A percentile compares a stretch with the other conserved stretches of the same genome.
These are phyloP conservation scores for Tolypocladium capitatum DNA, from an alignment of 2,329 filamentous ascomycete species.

Conservation along the genomic window DNA sequence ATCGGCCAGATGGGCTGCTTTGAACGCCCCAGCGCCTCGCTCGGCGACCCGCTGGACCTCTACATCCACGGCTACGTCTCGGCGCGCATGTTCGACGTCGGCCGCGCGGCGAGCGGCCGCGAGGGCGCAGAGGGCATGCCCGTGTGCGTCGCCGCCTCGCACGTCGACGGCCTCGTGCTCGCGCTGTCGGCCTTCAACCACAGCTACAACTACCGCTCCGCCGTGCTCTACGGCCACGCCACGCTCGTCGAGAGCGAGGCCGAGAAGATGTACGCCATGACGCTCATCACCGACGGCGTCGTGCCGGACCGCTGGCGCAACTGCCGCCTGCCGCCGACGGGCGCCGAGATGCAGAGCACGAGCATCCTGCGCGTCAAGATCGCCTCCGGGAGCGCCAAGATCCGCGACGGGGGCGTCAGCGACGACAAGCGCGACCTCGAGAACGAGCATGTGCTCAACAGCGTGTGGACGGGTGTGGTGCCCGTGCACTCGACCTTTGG, in stretches of 20 bases:
- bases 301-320: conserved; percentile 56
- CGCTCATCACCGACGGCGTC: conserved; percentile 63
- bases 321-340: conserved; percentile 56
- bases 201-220: conserved; percentile 78
- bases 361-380: conserved; percentile 58
- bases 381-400: conserved; percentile 61
- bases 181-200: conserved; percentile 68
- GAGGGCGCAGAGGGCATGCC: conserved; percentile 48
- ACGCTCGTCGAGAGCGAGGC: conserved; percentile 48
- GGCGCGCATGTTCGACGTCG: conserved; percentile 59
- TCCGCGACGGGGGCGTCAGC: conserved; percentile 49
- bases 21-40: conserved; percentile 41
- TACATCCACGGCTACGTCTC: conserved; percentile 82
- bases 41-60: conserved; percentile 54
- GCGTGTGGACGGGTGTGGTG: conserved; percentile 43
- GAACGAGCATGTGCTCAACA: conserved; percentile 24
- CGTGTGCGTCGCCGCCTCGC: conserved; percentile 57
- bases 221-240: conserved; percentile 64
- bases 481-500: conserved; percentile 53
- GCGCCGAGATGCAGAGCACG: conserved; percentile 62
- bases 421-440: conserved; percentile 37
- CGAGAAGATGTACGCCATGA: conserved; percentile 69
- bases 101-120: conserved; percentile 13
- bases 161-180: conserved; percentile 69
- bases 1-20: conserved; percentile 73